phyloP scores from a whole-genome alignment of 805 yeast species.

The Schwanniomyces polymorphus region DNA sequence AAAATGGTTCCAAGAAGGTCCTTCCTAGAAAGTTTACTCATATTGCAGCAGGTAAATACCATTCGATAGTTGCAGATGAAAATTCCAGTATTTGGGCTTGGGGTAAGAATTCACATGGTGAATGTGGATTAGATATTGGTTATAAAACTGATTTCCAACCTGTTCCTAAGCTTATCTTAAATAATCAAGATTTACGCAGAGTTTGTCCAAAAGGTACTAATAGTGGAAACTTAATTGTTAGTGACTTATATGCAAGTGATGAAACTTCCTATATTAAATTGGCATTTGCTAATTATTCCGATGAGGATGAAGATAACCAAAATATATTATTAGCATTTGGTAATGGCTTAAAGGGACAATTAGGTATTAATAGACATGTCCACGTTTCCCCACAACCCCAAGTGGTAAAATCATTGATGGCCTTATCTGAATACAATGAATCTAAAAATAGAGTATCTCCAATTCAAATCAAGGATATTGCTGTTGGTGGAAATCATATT shows the following conservation, averaged over 20 bases:
- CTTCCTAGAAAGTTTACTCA: conserved; percentile 48
- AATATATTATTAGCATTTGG: conserved; percentile 65
- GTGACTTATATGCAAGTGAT: conserved; percentile 67
- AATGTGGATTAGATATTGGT: conserved; percentile 69
- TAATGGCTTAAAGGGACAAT: conserved; percentile 79
- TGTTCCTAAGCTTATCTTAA: conserved; percentile 54
- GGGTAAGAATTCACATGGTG: conserved; percentile 86
- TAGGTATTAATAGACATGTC: conserved; percentile 74
- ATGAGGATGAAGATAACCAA: conserved; percentile 12
- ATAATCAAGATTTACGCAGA: conserved; percentile 10
- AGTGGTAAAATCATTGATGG: conserved; percentile 48
- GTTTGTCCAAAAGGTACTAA: conserved; percentile 29
- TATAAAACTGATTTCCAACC: conserved; percentile 68
- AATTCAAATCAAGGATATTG: conserved; percentile 51
- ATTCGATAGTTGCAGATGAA: conserved; percentile 68
- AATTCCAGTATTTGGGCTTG: conserved; percentile 77
- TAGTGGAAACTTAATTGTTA: conserved; percentile 44
- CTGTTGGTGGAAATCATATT: conserved; percentile 66
- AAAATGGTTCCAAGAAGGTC: conserved; percentile 19
- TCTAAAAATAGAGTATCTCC: conserved; percentile 34
- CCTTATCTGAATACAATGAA: conserved; percentile 59
- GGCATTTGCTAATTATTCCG: conserved; percentile 16
- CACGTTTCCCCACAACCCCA: conserved; percentile 74
- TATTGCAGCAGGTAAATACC: conserved; percentile 74
- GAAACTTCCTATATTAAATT: conserved; percentile 46